Conservation (phyloP, 306 rosid species). For the Casuarina cunninghamiana region DNA sequence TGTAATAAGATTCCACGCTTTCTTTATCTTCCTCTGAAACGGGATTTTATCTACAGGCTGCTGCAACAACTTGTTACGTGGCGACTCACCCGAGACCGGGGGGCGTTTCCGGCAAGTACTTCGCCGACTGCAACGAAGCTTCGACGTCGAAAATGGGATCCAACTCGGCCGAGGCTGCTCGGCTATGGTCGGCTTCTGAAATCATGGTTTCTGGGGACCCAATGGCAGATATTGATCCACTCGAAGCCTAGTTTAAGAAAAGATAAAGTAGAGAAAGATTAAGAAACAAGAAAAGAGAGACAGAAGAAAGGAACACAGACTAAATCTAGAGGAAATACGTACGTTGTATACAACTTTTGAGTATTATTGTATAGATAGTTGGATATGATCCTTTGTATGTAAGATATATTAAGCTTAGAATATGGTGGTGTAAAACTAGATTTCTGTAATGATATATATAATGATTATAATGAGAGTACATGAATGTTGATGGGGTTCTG, state of each 20-base stretch:
- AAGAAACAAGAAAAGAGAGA: background rate
- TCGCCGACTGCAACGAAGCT: slow-evolving; percentile 81
- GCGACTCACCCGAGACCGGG: slow-evolving; percentile 62
- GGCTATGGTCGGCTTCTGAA: slow-evolving; percentile 75
- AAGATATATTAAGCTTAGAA: background rate
- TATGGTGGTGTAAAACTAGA: slow-evolving; percentile 34
- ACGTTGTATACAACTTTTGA: slow-evolving; percentile 16
- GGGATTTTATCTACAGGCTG: slow-evolving; percentile 49
- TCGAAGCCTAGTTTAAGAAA: background rate
- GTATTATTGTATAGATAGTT: slow-evolving; percentile 12
- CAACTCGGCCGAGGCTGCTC: slow-evolving; percentile 49
- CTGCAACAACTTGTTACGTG: slow-evolving; percentile 93
- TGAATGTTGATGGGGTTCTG: slow-evolving; percentile 11
- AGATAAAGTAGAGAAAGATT: background rate
- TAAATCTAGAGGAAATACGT: slow-evolving; percentile 13
- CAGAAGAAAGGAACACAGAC: background rate
- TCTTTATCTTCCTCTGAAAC: background rate
- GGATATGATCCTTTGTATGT: background rate
- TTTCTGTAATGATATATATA: slow-evolving; percentile 28
- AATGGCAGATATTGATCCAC: slow-evolving; percentile 1
- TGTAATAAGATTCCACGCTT: background rate
- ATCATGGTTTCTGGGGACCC: slow-evolving; percentile 44
- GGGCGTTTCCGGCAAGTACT: slow-evolving; percentile 72
- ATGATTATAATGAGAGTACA: slow-evolving; percentile 27
- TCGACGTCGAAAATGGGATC: slow-evolving; percentile 65